These are phyloP conservation scores for Pythium guiyangense DNA, from an alignment of 352 stramenopile species.

Conservation along the genomic window DNA sequence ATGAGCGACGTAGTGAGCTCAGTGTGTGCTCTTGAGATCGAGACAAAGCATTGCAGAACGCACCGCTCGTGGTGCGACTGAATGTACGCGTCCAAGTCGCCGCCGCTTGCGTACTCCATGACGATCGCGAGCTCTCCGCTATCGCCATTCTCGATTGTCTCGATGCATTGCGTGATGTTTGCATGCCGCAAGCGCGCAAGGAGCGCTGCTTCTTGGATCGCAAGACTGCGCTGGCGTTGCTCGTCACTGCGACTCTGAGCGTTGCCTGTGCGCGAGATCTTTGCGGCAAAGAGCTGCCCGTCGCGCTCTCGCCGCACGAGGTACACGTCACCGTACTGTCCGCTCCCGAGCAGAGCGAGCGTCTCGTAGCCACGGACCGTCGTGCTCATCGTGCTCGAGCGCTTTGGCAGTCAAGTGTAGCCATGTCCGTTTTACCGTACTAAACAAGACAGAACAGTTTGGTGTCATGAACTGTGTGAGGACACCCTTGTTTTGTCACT, in stretches of 20 bases:
- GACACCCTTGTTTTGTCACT: neutral
- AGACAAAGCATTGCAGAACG: constrained; percentile 2
- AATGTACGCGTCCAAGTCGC: constrained; percentile 57
- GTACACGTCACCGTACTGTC: constrained; percentile 51
- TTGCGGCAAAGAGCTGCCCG: constrained; percentile 43
- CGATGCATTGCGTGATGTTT: constrained; percentile 65
- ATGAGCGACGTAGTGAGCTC: neutral
- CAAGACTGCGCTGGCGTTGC: constrained; percentile 19
- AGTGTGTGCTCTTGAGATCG: neutral
- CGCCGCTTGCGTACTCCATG: constrained; percentile 72
- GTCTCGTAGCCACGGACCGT: constrained; percentile 39
- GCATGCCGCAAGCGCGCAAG: constrained; percentile 41
- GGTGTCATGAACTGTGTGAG: no score
- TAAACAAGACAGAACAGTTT: neutral
- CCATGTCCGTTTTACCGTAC: constrained; percentile 3
- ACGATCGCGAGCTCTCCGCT: constrained; percentile 37
- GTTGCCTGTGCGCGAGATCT: constrained; percentile 22
- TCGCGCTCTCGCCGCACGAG: constrained; percentile 37
- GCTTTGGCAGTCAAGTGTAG: constrained; percentile 3
- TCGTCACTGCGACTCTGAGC: constrained; percentile 23
- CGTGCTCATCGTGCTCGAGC: neutral
- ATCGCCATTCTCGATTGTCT: constrained; percentile 22
- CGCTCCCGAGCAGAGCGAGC: constrained; percentile 42
- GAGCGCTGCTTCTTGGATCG: constrained; percentile 41
- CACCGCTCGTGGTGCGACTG: constrained; percentile 4